Evolutionary conservation across 2,329 filamentous ascomycete genomes (phyloP).

Genomic region (Clarireedia paspali): DNA sequence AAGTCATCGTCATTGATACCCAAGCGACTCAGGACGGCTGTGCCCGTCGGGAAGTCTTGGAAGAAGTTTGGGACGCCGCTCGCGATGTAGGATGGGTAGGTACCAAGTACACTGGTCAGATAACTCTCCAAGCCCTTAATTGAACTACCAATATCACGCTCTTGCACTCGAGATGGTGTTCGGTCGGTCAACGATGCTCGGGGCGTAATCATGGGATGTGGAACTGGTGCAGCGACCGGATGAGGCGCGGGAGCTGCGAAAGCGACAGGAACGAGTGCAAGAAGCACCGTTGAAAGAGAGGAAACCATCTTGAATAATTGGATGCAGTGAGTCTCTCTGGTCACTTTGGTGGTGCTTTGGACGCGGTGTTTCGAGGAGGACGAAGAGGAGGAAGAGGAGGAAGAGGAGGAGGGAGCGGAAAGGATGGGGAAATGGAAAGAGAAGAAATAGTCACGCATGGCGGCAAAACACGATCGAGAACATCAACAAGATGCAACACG

Average conservation of each 20-base stretch:
- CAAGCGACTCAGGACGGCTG: slow-evolving; percentile 51
- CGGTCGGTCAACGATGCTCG: slow-evolving; percentile 34
- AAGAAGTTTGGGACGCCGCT: slow-evolving; percentile 62
- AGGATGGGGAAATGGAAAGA: neutral
- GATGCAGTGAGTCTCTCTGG: no score
- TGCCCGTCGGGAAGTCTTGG: slow-evolving; percentile 56
- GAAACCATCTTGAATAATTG: neutral
- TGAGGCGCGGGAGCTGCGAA: slow-evolving; percentile 21
- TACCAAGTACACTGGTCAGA: slow-evolving; percentile 44
- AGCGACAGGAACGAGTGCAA: slow-evolving; percentile 18
- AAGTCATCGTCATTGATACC: slow-evolving; percentile 52
- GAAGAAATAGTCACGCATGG: neutral
- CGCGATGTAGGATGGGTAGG: slow-evolving; percentile 51
- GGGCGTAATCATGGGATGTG: slow-evolving; percentile 41
- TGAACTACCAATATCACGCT: slow-evolving; percentile 37
- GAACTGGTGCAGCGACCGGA: slow-evolving; percentile 21
- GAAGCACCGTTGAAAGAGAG: slow-evolving; percentile 10
- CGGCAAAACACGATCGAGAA: no score
- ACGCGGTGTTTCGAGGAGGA: neutral
- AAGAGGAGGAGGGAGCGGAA: neutral
- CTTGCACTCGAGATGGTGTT: slow-evolving; percentile 33
- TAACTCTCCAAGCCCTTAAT: slow-evolving; percentile 43
- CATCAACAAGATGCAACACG: no score
- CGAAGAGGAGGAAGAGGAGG: neutral
- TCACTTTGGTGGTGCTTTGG: neutral